Evolutionary conservation across 768 basidiomycete species (phyloP).

Genomic region (Boletus subcaerulescens): DNA sequence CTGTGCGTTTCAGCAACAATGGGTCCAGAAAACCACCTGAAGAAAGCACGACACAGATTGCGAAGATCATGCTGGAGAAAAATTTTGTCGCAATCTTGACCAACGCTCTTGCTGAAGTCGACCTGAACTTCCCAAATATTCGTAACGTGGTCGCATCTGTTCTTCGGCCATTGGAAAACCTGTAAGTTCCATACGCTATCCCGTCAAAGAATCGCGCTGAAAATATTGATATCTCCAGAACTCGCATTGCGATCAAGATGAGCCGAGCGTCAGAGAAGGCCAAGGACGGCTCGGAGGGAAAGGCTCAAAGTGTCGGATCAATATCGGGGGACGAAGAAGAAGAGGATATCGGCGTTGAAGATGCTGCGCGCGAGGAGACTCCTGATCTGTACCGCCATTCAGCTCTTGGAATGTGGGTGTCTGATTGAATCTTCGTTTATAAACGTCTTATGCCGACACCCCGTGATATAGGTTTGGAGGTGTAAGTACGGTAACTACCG

Average conservation of each 20-base stretch:
- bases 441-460: slow-evolving; percentile 6
- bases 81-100: slow-evolving; percentile 90
- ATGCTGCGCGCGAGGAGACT: slow-evolving; percentile 67
- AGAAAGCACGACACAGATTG: slow-evolving; percentile 86
- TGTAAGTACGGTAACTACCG: slow-evolving; percentile 45
- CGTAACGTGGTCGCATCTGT: slow-evolving; percentile 83
- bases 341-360: slow-evolving; percentile 58
- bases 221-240: slow-evolving; percentile 43
- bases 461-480: slow-evolving; percentile 58
- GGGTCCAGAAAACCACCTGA: slow-evolving; percentile 50
- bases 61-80: slow-evolving; percentile 98
- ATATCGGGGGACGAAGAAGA: slow-evolving; percentile 48
- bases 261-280: slow-evolving; percentile 69
- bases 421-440: neutral
- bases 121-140: slow-evolving; percentile 93
- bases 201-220: neutral
- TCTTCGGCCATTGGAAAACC: slow-evolving; percentile 80
- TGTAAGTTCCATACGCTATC: slow-evolving; percentile 53
- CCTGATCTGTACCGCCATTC: slow-evolving; percentile 96
- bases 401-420: slow-evolving; percentile 83
- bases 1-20: slow-evolving; percentile 63
- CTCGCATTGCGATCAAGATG: slow-evolving; percentile 99
- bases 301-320: slow-evolving; percentile 39
- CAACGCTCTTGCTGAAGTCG: slow-evolving; percentile 83
- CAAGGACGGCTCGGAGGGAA: slow-evolving; percentile 54